phyloP scores from a whole-genome alignment of 495 filamentous ascomycete genomes.

The Astrothelium subdiscretum region DNA sequence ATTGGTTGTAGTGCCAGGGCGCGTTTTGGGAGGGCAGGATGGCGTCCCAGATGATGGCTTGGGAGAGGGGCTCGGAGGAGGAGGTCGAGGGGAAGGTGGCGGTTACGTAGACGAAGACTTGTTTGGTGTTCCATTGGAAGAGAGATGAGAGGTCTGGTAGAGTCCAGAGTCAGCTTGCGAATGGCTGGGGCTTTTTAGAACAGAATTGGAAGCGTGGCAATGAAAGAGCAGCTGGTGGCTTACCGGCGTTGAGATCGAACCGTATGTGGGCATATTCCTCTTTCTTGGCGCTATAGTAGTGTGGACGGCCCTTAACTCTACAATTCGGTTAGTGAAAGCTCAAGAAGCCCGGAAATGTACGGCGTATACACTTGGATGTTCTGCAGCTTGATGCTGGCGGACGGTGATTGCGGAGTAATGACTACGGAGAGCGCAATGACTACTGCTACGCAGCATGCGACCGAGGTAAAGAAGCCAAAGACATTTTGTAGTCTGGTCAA shows the following conservation, averaged over 20 bases:
- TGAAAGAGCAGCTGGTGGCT: neutral
- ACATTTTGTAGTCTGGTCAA: conserved; percentile 77
- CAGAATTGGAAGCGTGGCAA: conserved; percentile 7
- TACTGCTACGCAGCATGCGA: conserved; percentile 67
- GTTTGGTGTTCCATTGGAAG: conserved; percentile 99
- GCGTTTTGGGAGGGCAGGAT: conserved; percentile 69
- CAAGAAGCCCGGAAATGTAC: neutral
- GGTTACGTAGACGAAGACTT: conserved; percentile 89
- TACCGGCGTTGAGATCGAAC: conserved; percentile 76
- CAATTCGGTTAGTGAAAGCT: conserved; percentile 3
- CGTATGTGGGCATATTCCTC: conserved; percentile 91
- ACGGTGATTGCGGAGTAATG: conserved; percentile 55
- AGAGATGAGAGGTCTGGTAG: conserved; percentile 65
- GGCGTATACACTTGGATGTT: conserved; percentile 75
- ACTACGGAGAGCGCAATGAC: conserved; percentile 70
- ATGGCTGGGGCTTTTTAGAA: neutral
- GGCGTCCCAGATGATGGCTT: conserved; percentile 88
- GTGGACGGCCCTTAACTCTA: conserved; percentile 76
- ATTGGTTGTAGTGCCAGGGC: conserved; percentile 38
- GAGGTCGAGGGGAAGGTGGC: conserved; percentile 63
- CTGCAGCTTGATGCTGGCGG: conserved; percentile 51
- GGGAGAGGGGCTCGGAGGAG: conserved; percentile 37
- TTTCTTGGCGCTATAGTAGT: conserved; percentile 85
- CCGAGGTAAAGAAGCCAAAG: conserved; percentile 96
- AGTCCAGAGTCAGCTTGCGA: conserved; percentile 1